These are phyloP conservation scores for Pneumocystis jirovecii DNA, from an alignment of 1,139 yeast species.

Conservation along the genomic window DNA sequence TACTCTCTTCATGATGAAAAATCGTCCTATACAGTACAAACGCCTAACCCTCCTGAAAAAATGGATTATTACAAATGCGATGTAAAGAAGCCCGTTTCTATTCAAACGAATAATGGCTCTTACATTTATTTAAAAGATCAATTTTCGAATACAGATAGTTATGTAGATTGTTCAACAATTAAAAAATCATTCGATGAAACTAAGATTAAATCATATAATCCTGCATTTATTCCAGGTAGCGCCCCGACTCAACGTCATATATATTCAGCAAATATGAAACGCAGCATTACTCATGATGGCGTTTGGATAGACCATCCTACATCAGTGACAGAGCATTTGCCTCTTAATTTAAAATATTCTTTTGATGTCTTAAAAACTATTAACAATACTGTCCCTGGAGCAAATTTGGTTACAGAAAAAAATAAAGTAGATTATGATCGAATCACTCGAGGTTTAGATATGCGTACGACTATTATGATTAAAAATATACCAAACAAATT, in stretches of 20 bases:
- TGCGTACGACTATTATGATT: slow-evolving; percentile 36
- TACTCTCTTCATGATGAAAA: background rate
- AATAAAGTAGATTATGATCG: slow-evolving; percentile 26
- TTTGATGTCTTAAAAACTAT: background rate
- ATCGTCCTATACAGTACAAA: background rate
- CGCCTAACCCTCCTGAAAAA: background rate
- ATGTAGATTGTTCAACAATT: background rate
- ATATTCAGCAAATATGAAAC: slow-evolving; percentile 1
- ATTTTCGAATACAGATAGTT: background rate
- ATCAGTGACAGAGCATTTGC: background rate
- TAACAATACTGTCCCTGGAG: background rate
- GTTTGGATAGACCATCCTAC: background rate
- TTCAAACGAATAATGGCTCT: background rate
- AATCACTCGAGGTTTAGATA: slow-evolving; percentile 29
- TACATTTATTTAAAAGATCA: background rate
- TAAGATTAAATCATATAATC: background rate
- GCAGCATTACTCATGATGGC: slow-evolving; percentile 2
- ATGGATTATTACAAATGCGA: background rate
- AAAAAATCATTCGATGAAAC: background rate
- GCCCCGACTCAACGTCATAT: background rate
- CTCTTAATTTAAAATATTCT: background rate
- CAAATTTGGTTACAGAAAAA: slow-evolving; percentile 20
- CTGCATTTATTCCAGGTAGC: background rate
- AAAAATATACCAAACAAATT: slow-evolving; percentile 37
- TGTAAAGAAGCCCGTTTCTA: background rate